These are phyloP conservation scores for Mytilinidion resinicola DNA, from an alignment of 495 filamentous ascomycete species.

Conservation along the genomic window DNA sequence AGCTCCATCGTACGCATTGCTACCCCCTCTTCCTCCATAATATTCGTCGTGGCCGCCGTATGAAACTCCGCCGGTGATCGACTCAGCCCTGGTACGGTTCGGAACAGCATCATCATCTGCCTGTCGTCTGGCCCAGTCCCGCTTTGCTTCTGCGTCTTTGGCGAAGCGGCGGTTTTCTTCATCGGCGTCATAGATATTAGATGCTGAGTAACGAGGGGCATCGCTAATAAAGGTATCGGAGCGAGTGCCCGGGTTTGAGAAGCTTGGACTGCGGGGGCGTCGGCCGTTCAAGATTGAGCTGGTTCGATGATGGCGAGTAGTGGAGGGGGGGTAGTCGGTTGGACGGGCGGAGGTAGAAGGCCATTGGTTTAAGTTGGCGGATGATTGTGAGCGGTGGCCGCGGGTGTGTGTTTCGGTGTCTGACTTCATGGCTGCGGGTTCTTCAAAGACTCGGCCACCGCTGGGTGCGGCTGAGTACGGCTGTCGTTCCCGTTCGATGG, in stretches of 20 bases:
- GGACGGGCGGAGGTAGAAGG: not conserved
- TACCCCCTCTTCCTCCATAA: not conserved
- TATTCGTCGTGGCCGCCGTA: not conserved
- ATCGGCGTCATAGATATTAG: conserved; percentile 17
- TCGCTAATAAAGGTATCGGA: conserved; percentile 21
- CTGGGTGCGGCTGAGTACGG: conserved; percentile 54
- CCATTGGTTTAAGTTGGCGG: conserved; percentile 17
- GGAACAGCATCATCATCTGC: conserved; percentile 17
- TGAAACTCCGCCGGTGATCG: no score
- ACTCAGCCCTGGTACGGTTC: not conserved
- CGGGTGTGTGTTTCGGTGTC: conserved; percentile 8
- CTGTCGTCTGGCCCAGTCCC: conserved; percentile 24
- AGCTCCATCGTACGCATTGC: not conserved
- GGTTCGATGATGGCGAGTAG: conserved; percentile 16
- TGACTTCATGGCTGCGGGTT: conserved; percentile 12
- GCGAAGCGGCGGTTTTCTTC: conserved; percentile 23
- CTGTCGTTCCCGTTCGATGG: conserved; percentile 58
- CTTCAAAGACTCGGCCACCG: conserved; percentile 50
- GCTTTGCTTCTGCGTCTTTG: conserved; percentile 19
- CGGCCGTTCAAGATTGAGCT: conserved; percentile 15
- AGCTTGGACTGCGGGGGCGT: conserved; percentile 21
- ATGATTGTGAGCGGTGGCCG: conserved; percentile 19
- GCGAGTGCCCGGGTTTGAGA: conserved; percentile 19
- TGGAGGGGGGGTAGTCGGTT: not conserved
- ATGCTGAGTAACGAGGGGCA: conserved; percentile 19